These are phyloP conservation scores for Microcyclosporella mali DNA, from an alignment of 2,329 filamentous ascomycete genomes.

Conservation along the genomic window DNA sequence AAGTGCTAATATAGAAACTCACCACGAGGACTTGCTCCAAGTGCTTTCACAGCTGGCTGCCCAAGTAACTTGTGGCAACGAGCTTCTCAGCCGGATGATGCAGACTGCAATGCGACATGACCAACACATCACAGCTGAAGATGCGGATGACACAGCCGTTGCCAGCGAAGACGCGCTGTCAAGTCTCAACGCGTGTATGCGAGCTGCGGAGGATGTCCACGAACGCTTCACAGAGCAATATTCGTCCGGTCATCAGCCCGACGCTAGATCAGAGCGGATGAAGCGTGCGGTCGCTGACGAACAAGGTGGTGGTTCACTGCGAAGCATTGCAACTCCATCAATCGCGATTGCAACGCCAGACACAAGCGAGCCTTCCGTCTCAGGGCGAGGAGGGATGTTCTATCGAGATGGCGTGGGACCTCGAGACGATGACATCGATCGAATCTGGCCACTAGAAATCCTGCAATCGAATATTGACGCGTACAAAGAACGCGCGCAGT, in stretches of 20 bases:
- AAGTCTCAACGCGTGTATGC: slow-evolving; percentile 10
- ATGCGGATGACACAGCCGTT: too few relatives aligned
- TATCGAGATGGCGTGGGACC: too few relatives aligned
- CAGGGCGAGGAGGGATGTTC: background rate
- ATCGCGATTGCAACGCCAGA: background rate
- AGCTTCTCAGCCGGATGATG: background rate
- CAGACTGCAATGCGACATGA: background rate
- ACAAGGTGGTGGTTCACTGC: background rate
- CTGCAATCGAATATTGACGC: slow-evolving; percentile 10
- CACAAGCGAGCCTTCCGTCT: background rate
- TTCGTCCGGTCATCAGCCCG: slow-evolving; percentile 12
- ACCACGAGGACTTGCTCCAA: slow-evolving; percentile 11
- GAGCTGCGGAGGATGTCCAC: slow-evolving; percentile 15
- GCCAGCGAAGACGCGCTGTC: slow-evolving; percentile 5
- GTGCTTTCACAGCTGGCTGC: slow-evolving; percentile 6
- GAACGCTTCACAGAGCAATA: slow-evolving; percentile 8
- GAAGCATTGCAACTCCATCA: slow-evolving; percentile 2
- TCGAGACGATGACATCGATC: slow-evolving; percentile 6
- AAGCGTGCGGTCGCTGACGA: slow-evolving; percentile 2
- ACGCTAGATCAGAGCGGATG: slow-evolving; percentile 10
- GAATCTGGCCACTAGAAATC: slow-evolving; percentile 10
- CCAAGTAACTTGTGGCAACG: slow-evolving; percentile 10
- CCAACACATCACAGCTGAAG: background rate
- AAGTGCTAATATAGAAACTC: slow-evolving; percentile 5
- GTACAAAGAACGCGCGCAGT: slow-evolving; percentile 10